Evolutionary conservation across 169 alveolate species (phyloP), one percentile per base, ranked within the genome.

Genomic region (Babesia gibsoni): DNA sequence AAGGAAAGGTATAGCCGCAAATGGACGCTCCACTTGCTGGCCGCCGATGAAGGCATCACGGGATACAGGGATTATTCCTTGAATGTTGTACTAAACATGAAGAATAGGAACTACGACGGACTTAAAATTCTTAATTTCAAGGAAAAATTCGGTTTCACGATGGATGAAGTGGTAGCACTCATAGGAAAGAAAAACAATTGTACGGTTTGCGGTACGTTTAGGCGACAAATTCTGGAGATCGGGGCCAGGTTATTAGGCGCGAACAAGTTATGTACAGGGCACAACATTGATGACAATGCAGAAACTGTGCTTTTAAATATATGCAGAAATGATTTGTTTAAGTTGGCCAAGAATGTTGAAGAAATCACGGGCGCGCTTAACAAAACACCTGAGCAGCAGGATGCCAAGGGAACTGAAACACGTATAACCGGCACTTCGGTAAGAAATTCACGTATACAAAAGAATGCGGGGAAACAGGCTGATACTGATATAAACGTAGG

Each of bases 241-340:
- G 99, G 99, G 10, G 98, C 98, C 35, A 70, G 89, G 65, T 48
- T 90, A 45, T 89, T 95, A 22, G 89, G 89, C 32, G 98, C 97
- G 18, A 94, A 95, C 68, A 94, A 91, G 46, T 89, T 97, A 23
- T 92, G 95, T 52, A 97, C 99, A n/a, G 99, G 99, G 0, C 99
- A 97, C 82, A 97, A 96, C 86, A 97, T 98, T 10, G 99, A 97
- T 87, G 99, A 97, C 82, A 91, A 94, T 35, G 98, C 99, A 6
- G 99, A 97, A 85, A 97, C 99, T 1, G 93, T 96, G 42, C 84
- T 96, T 30, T 93, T 97, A 96, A 97, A 97, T 83, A 80, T 95
- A 41, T 84, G 96, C 41, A 90, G 99, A 78, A 99, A 99, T 16
- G 99, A 97, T 69, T 75, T 89, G 67, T 93, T 93, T 73, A 91